A percentile compares a stretch with the other conserved stretches of the same genome.
Conservation (phyloP, 805 yeast species). For the Zygotorulaspora florentina region DNA sequence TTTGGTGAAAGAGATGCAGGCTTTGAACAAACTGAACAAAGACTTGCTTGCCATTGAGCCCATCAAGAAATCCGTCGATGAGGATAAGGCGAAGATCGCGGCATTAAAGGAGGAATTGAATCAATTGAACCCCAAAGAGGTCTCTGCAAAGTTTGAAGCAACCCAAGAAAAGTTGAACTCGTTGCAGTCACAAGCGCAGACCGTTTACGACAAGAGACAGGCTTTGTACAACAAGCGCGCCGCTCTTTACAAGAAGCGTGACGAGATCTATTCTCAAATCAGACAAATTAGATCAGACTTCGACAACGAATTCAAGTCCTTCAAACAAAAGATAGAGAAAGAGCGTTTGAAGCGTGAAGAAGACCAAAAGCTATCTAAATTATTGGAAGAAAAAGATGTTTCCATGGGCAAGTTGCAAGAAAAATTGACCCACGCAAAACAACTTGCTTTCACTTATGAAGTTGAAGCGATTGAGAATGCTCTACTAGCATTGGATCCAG, state of each 20-base stretch:
- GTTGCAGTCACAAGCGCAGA: constrained; percentile 55
- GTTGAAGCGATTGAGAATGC: constrained; percentile 70
- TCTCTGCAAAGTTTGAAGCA: constrained; percentile 63
- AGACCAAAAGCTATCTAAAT: constrained; percentile 46
- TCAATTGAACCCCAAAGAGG: constrained; percentile 54
- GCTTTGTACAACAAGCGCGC: constrained; percentile 60
- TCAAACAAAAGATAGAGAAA: constrained; percentile 60
- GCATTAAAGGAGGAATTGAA: constrained; percentile 67
- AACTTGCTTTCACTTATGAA: constrained; percentile 84
- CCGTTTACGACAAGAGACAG: constrained; percentile 62
- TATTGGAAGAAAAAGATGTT: constrained; percentile 46
- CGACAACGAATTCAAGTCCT: constrained; percentile 69
- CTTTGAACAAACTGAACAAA: constrained; percentile 74
- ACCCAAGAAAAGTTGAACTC: constrained; percentile 67
- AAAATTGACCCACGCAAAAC: constrained; percentile 62
- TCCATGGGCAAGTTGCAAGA: constrained; percentile 61
- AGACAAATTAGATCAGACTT: constrained; percentile 68
- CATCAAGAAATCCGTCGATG: constrained; percentile 74
- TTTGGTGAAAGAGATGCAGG: constrained; percentile 76
- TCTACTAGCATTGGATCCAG: constrained; percentile 72
- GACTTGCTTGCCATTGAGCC: constrained; percentile 70
- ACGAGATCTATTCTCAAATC: constrained; percentile 61
- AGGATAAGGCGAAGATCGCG: constrained; percentile 68
- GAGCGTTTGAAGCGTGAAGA: constrained; percentile 68
- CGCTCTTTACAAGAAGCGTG: constrained; percentile 62